Conservation (phyloP, 2,329 filamentous ascomycete genomes). For the Talaromyces marneffei region DNA sequence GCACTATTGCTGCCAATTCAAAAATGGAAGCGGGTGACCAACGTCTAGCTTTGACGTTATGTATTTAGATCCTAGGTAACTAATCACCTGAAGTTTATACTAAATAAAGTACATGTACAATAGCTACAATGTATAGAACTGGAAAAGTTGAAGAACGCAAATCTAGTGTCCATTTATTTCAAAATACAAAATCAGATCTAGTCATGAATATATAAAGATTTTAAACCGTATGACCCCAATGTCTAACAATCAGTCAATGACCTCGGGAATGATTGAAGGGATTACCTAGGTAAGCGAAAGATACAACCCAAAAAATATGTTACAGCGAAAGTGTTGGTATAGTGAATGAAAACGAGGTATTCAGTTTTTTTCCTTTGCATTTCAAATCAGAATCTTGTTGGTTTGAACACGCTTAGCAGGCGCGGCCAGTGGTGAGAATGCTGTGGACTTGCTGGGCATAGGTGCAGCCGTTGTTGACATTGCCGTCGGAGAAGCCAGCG, state of each 20-base stretch:
- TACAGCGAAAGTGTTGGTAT: background rate
- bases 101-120: too few relatives aligned
- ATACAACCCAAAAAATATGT: background rate
- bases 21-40: too few relatives aligned
- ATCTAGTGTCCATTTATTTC: background rate
- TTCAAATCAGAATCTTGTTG: background rate
- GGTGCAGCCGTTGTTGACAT: slow-evolving; percentile 38
- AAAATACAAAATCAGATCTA: background rate
- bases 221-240: background rate
- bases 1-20: too few relatives aligned
- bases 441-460: slow-evolving; percentile 48
- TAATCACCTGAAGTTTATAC: too few relatives aligned
- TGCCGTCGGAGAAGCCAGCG: slow-evolving; percentile 45
- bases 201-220: background rate
- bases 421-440: slow-evolving; percentile 26
- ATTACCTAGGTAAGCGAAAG: background rate
- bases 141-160: background rate
- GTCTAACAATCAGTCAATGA: background rate
- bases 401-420: background rate
- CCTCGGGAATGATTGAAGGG: too few relatives aligned
- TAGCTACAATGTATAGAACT: too few relatives aligned
- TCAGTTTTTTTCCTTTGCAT: background rate
- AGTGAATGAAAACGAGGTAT: background rate
- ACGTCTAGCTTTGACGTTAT: too few relatives aligned
- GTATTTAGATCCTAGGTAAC: too few relatives aligned